Evolutionary conservation across 805 yeast genomes (phyloP).

Genomic region (Wickerhamiella spandovensis): DNA sequence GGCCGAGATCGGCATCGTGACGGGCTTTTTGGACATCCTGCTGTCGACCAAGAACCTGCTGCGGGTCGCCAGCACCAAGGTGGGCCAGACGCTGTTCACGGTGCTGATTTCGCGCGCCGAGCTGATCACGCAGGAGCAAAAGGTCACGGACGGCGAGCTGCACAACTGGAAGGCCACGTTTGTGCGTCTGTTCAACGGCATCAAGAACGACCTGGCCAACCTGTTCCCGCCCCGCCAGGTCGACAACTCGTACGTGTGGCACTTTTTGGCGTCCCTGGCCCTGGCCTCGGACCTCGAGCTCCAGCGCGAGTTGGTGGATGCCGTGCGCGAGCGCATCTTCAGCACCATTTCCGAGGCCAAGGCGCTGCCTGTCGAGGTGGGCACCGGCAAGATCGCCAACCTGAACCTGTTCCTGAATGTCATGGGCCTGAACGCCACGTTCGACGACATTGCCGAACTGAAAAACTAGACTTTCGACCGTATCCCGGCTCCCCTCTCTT

Average conservation of each 20-base stretch:
- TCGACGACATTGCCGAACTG: slow-evolving; percentile 74
- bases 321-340: slow-evolving; percentile 83
- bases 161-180: slow-evolving; percentile 69
- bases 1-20: slow-evolving; percentile 64
- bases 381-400: slow-evolving; percentile 54
- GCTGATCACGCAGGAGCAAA: slow-evolving; percentile 65
- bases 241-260: slow-evolving; percentile 88
- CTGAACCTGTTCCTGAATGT: slow-evolving; percentile 88
- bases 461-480: slow-evolving; percentile 16
- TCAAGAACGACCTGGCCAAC: slow-evolving; percentile 63
- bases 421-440: slow-evolving; percentile 90
- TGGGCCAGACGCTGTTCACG: slow-evolving; percentile 78
- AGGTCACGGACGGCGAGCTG: slow-evolving; percentile 35
- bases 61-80: slow-evolving; percentile 40
- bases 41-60: slow-evolving; percentile 53
- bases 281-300: slow-evolving; percentile 78
- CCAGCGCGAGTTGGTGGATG: slow-evolving; percentile 88
- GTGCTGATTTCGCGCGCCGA: slow-evolving; percentile 88
- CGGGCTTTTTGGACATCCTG: slow-evolving; percentile 57
- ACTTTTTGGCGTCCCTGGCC: slow-evolving; percentile 86
- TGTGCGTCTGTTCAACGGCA: slow-evolving; percentile 62
- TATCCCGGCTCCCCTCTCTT: background rate
- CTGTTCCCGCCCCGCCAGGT: slow-evolving; percentile 62
- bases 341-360: slow-evolving; percentile 74
- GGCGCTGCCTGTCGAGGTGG: slow-evolving; percentile 34